Evolutionary conservation across 129 eudicot species (phyloP), one percentile per base, ranked within the genome.

Genomic region (Artemisia argyi): DNA sequence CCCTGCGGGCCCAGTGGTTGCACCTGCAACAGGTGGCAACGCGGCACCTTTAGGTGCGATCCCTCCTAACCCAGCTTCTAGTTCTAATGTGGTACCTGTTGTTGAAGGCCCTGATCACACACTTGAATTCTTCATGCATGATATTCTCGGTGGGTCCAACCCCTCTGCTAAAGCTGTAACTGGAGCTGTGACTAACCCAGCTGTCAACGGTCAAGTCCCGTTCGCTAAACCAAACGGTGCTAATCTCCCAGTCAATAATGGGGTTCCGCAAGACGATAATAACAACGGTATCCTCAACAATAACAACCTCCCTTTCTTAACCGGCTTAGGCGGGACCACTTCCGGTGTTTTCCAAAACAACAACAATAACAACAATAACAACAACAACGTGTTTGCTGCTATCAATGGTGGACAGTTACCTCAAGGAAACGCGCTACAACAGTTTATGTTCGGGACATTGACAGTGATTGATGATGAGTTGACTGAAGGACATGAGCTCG

Each of bases 361-460:
- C 44, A 82, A 84, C 83, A 56, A 46, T 42, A 61, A 73, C 61
- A 73, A 54, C 2, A 73, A 73, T 47, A 61, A 51, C 65, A 60
- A 79, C 60, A 79, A 79, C 72, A 74, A 50, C 2, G 65, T 52
- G 14, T 74, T 74, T 58, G 67, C 80, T 35, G 89, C 88, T 17
- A 72, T 82, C 32, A 80, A 85, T 48, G 77, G 86, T 8, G 85
- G 82, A 2, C 84, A 87, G 61, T 78, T 87, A 32, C 84, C 90
- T 0, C 47, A 73, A 3, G 97, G 96, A 9, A 53, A 79, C 2
- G 76, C 87, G 2, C 69, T 91, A 10, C 93, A 88, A 66, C 82
- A 79, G 65, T 87, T 91, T 64, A 91, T 91, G 97, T 91, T 91
- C 68, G 97, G 97, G 28, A 88, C 97, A 3, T 53, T 88, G 86